Base-by-base conservation (phyloP, 179 eudicot genomes). In the Heliamphora pulchella region DNA sequence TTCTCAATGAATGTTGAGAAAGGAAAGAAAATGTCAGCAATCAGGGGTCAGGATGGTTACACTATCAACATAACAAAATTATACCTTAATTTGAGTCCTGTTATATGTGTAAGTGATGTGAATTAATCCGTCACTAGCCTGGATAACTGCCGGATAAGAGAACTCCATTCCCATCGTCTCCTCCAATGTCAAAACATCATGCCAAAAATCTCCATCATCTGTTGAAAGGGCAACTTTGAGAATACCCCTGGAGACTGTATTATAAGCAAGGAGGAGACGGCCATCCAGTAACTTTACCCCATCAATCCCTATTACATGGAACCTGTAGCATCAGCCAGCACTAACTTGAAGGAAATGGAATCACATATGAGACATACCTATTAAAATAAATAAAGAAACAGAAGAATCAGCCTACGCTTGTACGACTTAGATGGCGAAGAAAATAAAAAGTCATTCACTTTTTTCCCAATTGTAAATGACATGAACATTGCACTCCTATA, bases 41-140 rank as follows among this genome's bases (percentile, higher is more conserved):
- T 59, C 20, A 5, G 3, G 15, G 22, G 1, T 5, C 15, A 55
- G 62, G 31, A 66, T 11, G 20, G 55, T n/a, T 14, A 50, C 9
- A 46, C 14, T 65, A 14, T 55, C 31, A 74, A 31, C 20, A 54
- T 39, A 48, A 76, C 22, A 8, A 13, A 39, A 17, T 39, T 6
- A 14, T 83, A 93, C 98, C 98, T 93, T 92, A 71, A 95, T 90
- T 73, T 92, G 98, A 18, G 91, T 88, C 85, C 97, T 86, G 80
- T 93, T 90, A 71, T 95, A 95, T 58, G 98, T 95, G 83, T 95
- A 95, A 7, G 97, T 95, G 86, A 95, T 86, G 89, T 95, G 98
- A 74, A 95, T 82, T 62, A 86, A 77, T 78, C 93, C 97, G 77
- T 93, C 93, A 6, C 84, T 89, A 54, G 89, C 86, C 78, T 93